A percentile compares a stretch with the other conserved stretches of the same genome.
These are phyloP conservation scores for Sclerotinia glacialis DNA, from an alignment of 2,329 filamentous ascomycete genomes.

Conservation along the genomic window DNA sequence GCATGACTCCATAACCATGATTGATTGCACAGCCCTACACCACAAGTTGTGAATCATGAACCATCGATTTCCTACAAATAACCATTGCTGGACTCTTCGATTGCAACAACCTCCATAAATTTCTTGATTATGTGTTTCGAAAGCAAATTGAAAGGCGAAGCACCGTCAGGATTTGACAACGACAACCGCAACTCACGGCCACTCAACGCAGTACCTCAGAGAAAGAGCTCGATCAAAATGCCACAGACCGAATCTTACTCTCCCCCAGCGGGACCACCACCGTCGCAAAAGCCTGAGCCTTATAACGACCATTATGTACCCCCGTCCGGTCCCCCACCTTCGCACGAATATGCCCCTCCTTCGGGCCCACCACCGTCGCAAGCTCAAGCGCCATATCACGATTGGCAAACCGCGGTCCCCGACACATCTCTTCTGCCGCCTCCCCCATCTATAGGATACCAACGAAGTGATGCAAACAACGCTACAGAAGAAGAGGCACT, in stretches of 20 bases:
- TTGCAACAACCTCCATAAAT: neutral
- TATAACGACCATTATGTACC: conserved; percentile 26
- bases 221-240: conserved; percentile 31
- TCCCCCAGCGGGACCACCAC: conserved; percentile 37
- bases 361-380: conserved; percentile 41
- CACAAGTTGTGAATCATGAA: neutral
- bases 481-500: conserved; percentile 62
- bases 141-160: conserved; percentile 31
- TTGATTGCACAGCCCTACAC: neutral
- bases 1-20: neutral
- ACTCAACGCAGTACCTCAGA: conserved; percentile 27
- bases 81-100: neutral
- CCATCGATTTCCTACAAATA: neutral
- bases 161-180: conserved; percentile 24
- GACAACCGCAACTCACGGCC: conserved; percentile 31
- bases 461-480: conserved; percentile 66
- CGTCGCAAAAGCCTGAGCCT: conserved; percentile 36
- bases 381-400: conserved; percentile 49
- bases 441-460: conserved; percentile 65
- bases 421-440: conserved; percentile 71
- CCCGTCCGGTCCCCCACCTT: conserved; percentile 35
- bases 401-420: conserved; percentile 69
- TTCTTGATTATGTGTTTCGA: conserved; percentile 34
- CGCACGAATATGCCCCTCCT: conserved; percentile 44
- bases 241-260: conserved; percentile 33